phyloP scores from a whole-genome alignment of 2,329 filamentous ascomycete species.

The Teratosphaeria epicoccoides region DNA sequence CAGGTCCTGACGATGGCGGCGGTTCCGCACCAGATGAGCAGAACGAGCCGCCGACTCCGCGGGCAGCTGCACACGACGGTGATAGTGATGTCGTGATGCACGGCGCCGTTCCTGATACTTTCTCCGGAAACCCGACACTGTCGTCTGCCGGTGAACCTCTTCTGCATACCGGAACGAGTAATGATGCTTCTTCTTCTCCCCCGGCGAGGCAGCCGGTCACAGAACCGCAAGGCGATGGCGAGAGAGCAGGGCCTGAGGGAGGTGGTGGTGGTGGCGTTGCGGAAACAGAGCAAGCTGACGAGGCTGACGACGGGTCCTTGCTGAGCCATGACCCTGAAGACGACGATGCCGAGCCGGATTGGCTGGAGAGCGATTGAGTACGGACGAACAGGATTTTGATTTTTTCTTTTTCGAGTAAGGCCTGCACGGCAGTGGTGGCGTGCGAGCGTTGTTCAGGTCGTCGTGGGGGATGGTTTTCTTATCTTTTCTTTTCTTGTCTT shows the following conservation, averaged over 20 bases:
- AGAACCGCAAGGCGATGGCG: neutral
- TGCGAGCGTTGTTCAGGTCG: no score
- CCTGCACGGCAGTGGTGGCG: no score
- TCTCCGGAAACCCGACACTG: no score
- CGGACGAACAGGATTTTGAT: neutral
- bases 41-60: neutral
- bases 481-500: no score
- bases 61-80: conserved; percentile 2
- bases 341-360: conserved; percentile 55
- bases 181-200: no score
- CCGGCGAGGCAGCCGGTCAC: no score
- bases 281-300: neutral
- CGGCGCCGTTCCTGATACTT: neutral
- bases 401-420: no score
- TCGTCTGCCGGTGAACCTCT: no score
- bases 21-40: conserved; percentile 7
- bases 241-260: neutral
- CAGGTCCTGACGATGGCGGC: conserved; percentile 2
- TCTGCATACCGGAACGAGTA: no score
- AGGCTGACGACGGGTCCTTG: conserved; percentile 39
- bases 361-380: conserved; percentile 36
- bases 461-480: no score
- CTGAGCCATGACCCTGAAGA: conserved; percentile 54
- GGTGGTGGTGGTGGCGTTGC: neutral
- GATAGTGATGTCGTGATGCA: neutral